Conservation (phyloP, 1,139 yeast species). For the Geotrichum cucujoidarum region DNA sequence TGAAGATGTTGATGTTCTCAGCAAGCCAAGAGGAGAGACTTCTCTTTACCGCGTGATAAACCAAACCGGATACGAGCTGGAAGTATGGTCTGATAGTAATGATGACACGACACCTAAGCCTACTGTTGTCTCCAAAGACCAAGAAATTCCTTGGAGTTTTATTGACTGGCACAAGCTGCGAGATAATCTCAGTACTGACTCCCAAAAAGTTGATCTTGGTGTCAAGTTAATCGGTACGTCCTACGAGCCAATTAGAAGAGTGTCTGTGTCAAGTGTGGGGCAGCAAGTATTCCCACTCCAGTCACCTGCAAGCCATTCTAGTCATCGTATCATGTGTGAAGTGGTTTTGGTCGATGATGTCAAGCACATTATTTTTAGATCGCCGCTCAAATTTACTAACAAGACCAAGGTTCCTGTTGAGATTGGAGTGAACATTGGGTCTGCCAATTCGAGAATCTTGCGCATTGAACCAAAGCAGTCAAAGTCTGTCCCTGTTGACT, state of each 20-base stretch:
- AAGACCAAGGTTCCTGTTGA: constrained; percentile 59
- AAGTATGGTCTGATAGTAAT: constrained; percentile 63
- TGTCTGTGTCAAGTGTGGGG: constrained; percentile 78
- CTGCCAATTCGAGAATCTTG: constrained; percentile 21
- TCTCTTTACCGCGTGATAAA: constrained; percentile 69
- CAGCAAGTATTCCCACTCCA: constrained; percentile 66
- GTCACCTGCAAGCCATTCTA: constrained; percentile 60
- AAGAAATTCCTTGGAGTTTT: constrained; percentile 76
- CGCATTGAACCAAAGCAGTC: constrained; percentile 49
- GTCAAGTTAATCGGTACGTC: constrained; percentile 52
- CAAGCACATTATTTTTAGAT: constrained; percentile 66
- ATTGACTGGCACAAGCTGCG: constrained; percentile 89
- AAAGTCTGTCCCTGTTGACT: constrained; percentile 66
- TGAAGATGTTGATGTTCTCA: constrained; percentile 49
- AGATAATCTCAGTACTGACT: constrained; percentile 68
- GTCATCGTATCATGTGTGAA: constrained; percentile 69
- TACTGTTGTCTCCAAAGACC: constrained; percentile 44
- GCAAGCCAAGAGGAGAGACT: constrained; percentile 61
- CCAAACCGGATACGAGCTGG: constrained; percentile 76
- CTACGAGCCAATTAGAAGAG: constrained; percentile 48
- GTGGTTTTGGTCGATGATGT: constrained; percentile 66
- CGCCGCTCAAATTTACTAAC: constrained; percentile 68
- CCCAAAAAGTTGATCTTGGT: constrained; percentile 55
- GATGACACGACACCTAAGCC: constrained; percentile 23
- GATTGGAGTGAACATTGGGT: constrained; percentile 31